Conservation (phyloP, 2,329 filamentous ascomycete genomes). For the Aspergillus fumigatus region DNA sequence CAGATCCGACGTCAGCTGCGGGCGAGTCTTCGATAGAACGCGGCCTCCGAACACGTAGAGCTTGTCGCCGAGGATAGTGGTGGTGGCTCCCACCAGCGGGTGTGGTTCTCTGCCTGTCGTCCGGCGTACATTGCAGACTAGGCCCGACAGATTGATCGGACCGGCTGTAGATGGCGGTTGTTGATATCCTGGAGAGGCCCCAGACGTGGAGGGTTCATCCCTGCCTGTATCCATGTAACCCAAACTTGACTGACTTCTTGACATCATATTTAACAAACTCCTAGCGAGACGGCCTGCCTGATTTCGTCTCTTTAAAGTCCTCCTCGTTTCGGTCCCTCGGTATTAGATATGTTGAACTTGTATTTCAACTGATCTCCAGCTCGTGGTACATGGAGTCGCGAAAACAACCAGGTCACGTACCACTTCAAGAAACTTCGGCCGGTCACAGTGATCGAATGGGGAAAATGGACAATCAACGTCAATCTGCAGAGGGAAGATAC, state of each 20-base stretch:
- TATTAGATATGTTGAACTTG: not conserved
- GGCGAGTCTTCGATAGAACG: constrained; percentile 76
- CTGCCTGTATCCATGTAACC: constrained; percentile 29
- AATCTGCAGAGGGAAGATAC: not conserved
- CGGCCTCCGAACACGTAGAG: constrained; percentile 94
- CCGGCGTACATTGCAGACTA: constrained; percentile 67
- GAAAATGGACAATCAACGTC: not conserved
- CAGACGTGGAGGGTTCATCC: constrained; percentile 28
- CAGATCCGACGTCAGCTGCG: constrained; percentile 80
- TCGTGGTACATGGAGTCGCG: not conserved
- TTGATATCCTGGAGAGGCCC: constrained; percentile 24
- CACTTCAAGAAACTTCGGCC: not conserved
- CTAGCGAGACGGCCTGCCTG: not conserved
- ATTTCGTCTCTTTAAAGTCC: not conserved
- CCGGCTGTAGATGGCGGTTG: constrained; percentile 32
- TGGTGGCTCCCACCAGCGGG: constrained; percentile 88
- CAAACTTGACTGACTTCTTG: constrained; percentile 37
- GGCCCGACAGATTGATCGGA: constrained; percentile 59
- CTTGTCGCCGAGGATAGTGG: constrained; percentile 90
- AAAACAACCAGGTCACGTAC: not conserved
- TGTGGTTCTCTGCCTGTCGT: constrained; percentile 90
- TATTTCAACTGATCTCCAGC: not conserved
- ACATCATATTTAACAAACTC: constrained; percentile 26
- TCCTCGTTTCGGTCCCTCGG: not conserved
- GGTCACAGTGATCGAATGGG: not conserved